These are phyloP conservation scores for Rhizopogon sp. DNA, from an alignment of 768 basidiomycete genomes.

Conservation along the genomic window DNA sequence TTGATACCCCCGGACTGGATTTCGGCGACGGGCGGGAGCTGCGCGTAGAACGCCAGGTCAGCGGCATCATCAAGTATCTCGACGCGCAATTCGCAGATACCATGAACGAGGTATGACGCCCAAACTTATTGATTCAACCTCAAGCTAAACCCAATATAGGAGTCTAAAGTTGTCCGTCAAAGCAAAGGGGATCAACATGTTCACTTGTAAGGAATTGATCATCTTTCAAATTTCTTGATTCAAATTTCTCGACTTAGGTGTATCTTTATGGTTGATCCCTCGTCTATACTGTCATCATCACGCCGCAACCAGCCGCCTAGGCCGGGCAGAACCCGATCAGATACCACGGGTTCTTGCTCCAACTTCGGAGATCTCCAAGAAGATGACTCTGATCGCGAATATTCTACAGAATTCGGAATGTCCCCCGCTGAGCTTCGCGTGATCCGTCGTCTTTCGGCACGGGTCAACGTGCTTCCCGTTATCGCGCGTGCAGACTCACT, in stretches of 20 bases:
- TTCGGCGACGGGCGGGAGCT: conserved; percentile 70
- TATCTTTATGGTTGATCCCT: conserved; percentile 82
- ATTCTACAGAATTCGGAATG: conserved; percentile 53
- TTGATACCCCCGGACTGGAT: conserved; percentile 84
- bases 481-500: conserved; percentile 78
- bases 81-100: conserved; percentile 82
- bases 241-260: conserved; percentile 41
- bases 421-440: conserved; percentile 76
- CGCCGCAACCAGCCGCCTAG: conserved; percentile 44
- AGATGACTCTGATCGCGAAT: conserved; percentile 45
- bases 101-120: conserved; percentile 64
- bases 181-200: conserved; percentile 89
- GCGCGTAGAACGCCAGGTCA: conserved; percentile 75
- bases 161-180: conserved; percentile 84
- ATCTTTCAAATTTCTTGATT: conserved; percentile 4
- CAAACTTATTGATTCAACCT: background rate
- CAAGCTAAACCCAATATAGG: conserved; percentile 35
- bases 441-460: conserved; percentile 66
- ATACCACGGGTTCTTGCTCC: conserved; percentile 54
- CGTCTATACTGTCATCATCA: conserved; percentile 54
- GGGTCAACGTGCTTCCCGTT: conserved; percentile 78
- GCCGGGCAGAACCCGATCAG: conserved; percentile 58
- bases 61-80: conserved; percentile 67
- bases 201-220: conserved; percentile 57
- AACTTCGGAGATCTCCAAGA: conserved; percentile 50